Base-by-base conservation (phyloP, 2,329 filamentous ascomycete species). In the Akanthomyces uredinophilus region DNA sequence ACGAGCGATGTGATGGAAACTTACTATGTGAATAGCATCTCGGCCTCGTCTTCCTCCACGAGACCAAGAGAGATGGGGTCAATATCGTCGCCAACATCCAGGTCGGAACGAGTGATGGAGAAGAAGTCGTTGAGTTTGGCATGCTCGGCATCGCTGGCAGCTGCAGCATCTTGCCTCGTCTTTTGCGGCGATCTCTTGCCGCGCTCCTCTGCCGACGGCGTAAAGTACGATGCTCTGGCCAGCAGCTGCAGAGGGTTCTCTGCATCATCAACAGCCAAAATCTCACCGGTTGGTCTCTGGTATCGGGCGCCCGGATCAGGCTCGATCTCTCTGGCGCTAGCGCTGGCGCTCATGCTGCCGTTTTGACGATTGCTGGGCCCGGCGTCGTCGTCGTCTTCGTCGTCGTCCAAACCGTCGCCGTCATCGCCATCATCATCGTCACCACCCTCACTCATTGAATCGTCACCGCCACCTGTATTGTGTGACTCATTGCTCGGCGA, bases 211-310 rank as follows among this genome's bases (percentile, higher is more conserved):
- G 77, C 80, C 27, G 80, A 82, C n/a, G 84, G 77, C 63, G 84
- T 83, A 44, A 89, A 79, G 72, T 90, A 87, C 0, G 89, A 91
- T 1, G 88, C 89, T 37, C 88, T 82, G 3, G 89, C 89, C 39
- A 92, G 83, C 18, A 91, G 76, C 71, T 92, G 88, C 5, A 91
- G 75, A 0, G 88, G 88, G 64, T 91, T 92, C 69, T 92, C 88
- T 4, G 88, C 88, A 70, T 90, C 89, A 66, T 91, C 88, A 29
- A 89, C 77, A 14, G 85, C 81, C 37, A 89, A 79, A 54, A 77
- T 81, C 60, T 86, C 83, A 43, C 81, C 78, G 1, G 70, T 11
- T 67, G 65, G 37, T 70, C 72, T 0, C 6, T 29, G 49, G 29
- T 35, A 53, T 3, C n/a, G 49, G 8, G 49, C 2, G 3, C 27